Conservation (phyloP, 495 filamentous ascomycete species). For the Paragyromitra xinjiangensis region DNA sequence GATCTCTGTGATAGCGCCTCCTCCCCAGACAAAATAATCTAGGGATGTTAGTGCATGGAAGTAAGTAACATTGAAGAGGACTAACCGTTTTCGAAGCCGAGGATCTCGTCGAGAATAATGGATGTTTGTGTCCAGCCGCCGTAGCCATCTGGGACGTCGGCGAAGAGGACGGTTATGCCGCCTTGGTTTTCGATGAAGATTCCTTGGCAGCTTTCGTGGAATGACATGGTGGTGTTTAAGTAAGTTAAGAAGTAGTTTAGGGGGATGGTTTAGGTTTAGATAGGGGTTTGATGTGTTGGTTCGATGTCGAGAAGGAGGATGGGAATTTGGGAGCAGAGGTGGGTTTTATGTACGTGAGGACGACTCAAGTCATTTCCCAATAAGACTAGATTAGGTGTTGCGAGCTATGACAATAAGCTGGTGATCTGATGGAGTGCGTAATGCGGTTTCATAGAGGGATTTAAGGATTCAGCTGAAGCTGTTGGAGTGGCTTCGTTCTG, state of each 20-base stretch:
- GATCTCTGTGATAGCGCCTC: not conserved
- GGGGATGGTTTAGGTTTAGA: not conserved
- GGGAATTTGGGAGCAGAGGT: not conserved
- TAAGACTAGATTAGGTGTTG: not conserved
- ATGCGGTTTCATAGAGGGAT: not conserved
- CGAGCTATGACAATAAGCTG: not conserved
- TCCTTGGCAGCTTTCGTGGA: constrained; percentile 3
- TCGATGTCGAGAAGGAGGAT: not conserved
- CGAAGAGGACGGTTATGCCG: not conserved
- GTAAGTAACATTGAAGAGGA: not conserved
- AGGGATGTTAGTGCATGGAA: not conserved
- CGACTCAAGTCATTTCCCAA: not conserved
- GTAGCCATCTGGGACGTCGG: not conserved
- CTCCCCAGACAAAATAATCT: not conserved
- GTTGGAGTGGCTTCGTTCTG: not conserved
- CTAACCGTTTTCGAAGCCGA: constrained; percentile 5
- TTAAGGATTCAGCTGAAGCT: not conserved
- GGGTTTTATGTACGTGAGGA: constrained; percentile 5
- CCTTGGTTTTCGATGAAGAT: not conserved
- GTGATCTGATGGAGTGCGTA: not conserved
- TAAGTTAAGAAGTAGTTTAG: not conserved
- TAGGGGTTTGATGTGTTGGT: not conserved
- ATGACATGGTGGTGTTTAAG: not conserved
- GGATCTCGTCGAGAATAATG: not conserved
- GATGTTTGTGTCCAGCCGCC: not conserved